A percentile compares a stretch with the other conserved stretches of the same genome.
phyloP scores from a whole-genome alignment of 2,329 filamentous ascomycete species.

The Rhynchosporium graminicola region DNA sequence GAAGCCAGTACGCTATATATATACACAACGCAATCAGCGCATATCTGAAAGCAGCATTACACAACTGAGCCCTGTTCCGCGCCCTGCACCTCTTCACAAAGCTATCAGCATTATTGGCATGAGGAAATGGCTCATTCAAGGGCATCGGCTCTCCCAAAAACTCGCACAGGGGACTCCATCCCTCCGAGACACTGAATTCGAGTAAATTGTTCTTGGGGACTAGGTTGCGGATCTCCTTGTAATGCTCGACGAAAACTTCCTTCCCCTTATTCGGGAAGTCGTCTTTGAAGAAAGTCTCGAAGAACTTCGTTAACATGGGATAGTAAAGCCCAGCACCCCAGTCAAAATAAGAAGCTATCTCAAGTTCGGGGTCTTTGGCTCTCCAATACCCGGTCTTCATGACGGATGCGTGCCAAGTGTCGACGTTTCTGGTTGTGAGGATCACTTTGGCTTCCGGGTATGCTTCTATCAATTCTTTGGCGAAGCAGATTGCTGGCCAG shows the following conservation, averaged over 20 bases:
- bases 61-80: slow-evolving; percentile 51
- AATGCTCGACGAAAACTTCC: slow-evolving; percentile 59
- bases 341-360: slow-evolving; percentile 55
- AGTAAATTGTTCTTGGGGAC: slow-evolving; percentile 46
- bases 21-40: slow-evolving; percentile 12
- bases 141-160: slow-evolving; percentile 42
- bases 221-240: slow-evolving; percentile 51
- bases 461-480: slow-evolving; percentile 69
- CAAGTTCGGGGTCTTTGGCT: slow-evolving; percentile 62
- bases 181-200: slow-evolving; percentile 47
- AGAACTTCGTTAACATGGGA: slow-evolving; percentile 70
- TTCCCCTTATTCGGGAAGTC: slow-evolving; percentile 68
- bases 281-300: slow-evolving; percentile 66
- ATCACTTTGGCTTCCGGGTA: slow-evolving; percentile 74
- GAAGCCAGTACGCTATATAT: not conserved
- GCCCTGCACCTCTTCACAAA: slow-evolving; percentile 49
- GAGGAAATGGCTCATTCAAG: slow-evolving; percentile 43
- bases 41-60: slow-evolving; percentile 43
- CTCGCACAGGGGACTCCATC: slow-evolving; percentile 49
- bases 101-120: slow-evolving; percentile 50
- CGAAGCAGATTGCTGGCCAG: slow-evolving; percentile 68
- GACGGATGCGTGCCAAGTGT: slow-evolving; percentile 58
- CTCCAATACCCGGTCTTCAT: slow-evolving; percentile 71
- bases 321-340: slow-evolving; percentile 70
- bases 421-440: slow-evolving; percentile 64